Base-by-base conservation (phyloP, 2,329 filamentous ascomycete species). In the Dactylellina leptospora region DNA sequence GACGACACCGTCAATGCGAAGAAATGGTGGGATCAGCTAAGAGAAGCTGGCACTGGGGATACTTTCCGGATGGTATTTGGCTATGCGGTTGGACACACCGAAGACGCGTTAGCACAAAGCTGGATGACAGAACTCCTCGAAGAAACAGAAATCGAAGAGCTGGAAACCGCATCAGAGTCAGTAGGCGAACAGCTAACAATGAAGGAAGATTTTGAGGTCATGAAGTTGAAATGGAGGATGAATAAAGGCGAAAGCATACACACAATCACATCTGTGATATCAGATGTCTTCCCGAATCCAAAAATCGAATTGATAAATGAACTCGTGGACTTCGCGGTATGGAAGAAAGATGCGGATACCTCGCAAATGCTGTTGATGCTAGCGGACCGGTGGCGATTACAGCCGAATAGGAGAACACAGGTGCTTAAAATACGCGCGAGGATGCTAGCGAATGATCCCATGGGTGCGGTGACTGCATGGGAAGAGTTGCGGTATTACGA, bases 351-450 rank as follows among this genome's bases (percentile, higher is more conserved):
- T 76, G 84, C 87, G 0, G 87, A 90, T 75, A 82, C 90, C 47
- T 91, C 90, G 3, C 88, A 93, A 77, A 85, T 91, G 10, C 90
- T 93, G 74, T 83, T 92, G 48, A 81, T 85, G 1, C 80, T 97
- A 9, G 87, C 88, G 1, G 79, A 85, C 45, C 86, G 88, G 76
- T 85, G 87, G 76, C 85, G 84, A 3, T 85, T 96, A 20, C 78
- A 83, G 55, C 86, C 90, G 0, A 86, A 96, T 78, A 84, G 86
- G 9, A 82, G 84, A 53, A 96, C 92, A 0, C 88, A 86, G 75
- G 83, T 91, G 48, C 82, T 96, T 54, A 87, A 92, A 77, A 85
- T 97, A 75, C 85, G 89, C 64, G 90, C 95, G 76, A 87, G 88
- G 10, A 83, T 96, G n/a, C 85, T 86, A 36, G 86, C 88, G 2